Evolutionary conservation across 495 filamentous ascomycete genomes (phyloP).

Genomic region (Aspergillus bridgeri): DNA sequence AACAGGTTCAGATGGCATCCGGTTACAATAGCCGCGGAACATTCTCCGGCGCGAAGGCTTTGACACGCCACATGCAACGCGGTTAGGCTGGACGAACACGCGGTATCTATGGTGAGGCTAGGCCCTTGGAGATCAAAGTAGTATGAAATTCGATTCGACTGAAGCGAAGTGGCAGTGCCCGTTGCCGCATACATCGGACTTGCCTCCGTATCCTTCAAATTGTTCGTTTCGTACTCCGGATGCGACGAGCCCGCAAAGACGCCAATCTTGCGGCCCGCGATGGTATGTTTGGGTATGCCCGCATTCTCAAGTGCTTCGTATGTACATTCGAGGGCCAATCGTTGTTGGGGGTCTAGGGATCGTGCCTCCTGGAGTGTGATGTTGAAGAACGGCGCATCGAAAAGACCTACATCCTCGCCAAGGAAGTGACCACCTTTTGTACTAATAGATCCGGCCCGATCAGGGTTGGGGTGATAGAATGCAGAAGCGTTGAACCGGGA

Average conservation of each 20-base stretch:
- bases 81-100: slow-evolving; percentile 50
- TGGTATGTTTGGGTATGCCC: slow-evolving; percentile 18
- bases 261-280: neutral
- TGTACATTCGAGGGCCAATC: slow-evolving; percentile 51
- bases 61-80: slow-evolving; percentile 50
- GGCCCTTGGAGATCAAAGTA: slow-evolving; percentile 42
- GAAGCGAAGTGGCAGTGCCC: slow-evolving; percentile 26
- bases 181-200: slow-evolving; percentile 20
- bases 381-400: slow-evolving; percentile 56
- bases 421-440: slow-evolving; percentile 36
- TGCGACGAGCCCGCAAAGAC: neutral
- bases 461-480: slow-evolving; percentile 2
- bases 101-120: slow-evolving; percentile 45
- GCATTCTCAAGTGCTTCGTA: slow-evolving; percentile 53
- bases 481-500: neutral
- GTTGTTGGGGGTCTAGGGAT: slow-evolving; percentile 40
- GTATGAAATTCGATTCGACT: slow-evolving; percentile 45
- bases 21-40: slow-evolving; percentile 37
- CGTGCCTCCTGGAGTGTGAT: slow-evolving; percentile 48
- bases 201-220: slow-evolving; percentile 14
- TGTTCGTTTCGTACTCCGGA: slow-evolving; percentile 20
- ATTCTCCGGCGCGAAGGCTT: slow-evolving; percentile 43
- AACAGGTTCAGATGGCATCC: slow-evolving; percentile 38
- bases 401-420: slow-evolving; percentile 46
- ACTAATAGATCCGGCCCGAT: slow-evolving; percentile 3